phyloP scores from a whole-genome alignment of 306 rosid genomes.

The Lotus japonicus region DNA sequence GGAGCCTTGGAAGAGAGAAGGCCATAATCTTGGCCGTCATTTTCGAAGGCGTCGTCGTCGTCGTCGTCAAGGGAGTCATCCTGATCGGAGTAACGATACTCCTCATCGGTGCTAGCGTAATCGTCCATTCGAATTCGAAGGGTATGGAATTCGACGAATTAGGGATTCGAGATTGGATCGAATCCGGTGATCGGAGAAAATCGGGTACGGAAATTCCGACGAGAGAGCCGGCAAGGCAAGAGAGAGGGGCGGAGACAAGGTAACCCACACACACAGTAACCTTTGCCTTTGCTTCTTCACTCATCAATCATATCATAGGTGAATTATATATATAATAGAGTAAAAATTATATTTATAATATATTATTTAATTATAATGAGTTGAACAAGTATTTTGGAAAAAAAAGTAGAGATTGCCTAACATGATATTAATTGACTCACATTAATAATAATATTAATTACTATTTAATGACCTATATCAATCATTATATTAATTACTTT shows the following conservation, averaged over 20 bases:
- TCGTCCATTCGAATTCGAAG: slow-evolving; percentile 44
- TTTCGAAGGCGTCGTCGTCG: slow-evolving; percentile 33
- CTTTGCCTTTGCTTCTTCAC: neutral
- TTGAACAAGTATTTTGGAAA: no score
- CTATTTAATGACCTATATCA: no score
- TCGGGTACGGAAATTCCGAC: slow-evolving; percentile 19
- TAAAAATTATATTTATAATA: no score
- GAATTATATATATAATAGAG: no score
- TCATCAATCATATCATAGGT: no score
- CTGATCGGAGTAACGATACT: slow-evolving; percentile 58
- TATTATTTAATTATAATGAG: no score
- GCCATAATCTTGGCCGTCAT: slow-evolving; percentile 44
- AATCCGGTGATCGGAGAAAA: slow-evolving; percentile 28
- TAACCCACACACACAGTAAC: neutral
- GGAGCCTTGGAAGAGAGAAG: slow-evolving; percentile 47
- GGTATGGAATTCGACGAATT: neutral
- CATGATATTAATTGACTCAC: no score
- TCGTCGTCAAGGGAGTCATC: slow-evolving; percentile 45
- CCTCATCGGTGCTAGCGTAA: slow-evolving; percentile 53
- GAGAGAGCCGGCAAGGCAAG: slow-evolving; percentile 7
- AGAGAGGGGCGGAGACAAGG: neutral
- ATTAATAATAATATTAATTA: no score
- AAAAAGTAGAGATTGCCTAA: no score
- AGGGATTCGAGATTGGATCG: slow-evolving; percentile 24
- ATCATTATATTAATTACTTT: no score